A percentile compares a stretch with the other conserved stretches of the same genome.
Conservation (phyloP, 352 stramenopile species). For the Globisporangium rhizosaccharum region DNA sequence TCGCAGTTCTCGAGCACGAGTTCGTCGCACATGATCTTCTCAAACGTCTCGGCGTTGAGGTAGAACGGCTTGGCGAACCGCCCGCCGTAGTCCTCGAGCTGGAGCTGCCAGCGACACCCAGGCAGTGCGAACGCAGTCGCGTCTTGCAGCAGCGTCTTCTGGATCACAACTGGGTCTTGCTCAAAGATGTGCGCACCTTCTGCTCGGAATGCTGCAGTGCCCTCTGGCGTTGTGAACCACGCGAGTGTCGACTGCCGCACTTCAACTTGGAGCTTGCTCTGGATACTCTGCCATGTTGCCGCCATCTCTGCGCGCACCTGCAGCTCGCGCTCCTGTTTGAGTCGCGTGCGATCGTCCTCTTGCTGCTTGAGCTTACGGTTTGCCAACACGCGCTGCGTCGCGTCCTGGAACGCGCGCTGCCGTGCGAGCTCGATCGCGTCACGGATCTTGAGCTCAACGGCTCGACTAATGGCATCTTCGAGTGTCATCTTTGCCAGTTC, state of each 20-base stretch:
- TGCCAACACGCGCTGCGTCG: slow-evolving; percentile 31
- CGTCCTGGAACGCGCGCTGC: slow-evolving; percentile 36
- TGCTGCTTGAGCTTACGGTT: slow-evolving; percentile 49
- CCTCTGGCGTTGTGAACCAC: slow-evolving; percentile 37
- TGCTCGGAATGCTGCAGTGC: slow-evolving; percentile 18
- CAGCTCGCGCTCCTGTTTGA: slow-evolving; percentile 29
- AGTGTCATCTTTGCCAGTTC: slow-evolving; percentile 33
- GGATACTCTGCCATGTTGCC: slow-evolving; percentile 41
- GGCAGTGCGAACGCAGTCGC: slow-evolving; percentile 19
- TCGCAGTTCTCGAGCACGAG: slow-evolving; percentile 65
- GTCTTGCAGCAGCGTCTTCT: slow-evolving; percentile 36
- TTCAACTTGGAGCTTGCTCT: slow-evolving; percentile 30
- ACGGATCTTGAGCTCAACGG: slow-evolving; percentile 19
- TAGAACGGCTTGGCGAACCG: slow-evolving; percentile 64
- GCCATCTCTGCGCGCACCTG: slow-evolving; percentile 19
- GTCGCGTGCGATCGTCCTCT: slow-evolving; percentile 39
- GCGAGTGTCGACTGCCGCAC: slow-evolving; percentile 35
- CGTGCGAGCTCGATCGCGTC: slow-evolving; percentile 23
- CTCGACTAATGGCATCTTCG: slow-evolving; percentile 41
- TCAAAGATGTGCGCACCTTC: slow-evolving; percentile 56
- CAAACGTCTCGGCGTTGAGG: slow-evolving; percentile 50
- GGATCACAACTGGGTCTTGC: slow-evolving; percentile 36
- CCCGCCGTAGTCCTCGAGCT: slow-evolving; percentile 45
- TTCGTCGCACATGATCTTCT: slow-evolving; percentile 67
- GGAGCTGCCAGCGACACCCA: slow-evolving; percentile 55